These are phyloP conservation scores for Microdochium paspali DNA, from an alignment of 2,329 filamentous ascomycete genomes.

Conservation along the genomic window DNA sequence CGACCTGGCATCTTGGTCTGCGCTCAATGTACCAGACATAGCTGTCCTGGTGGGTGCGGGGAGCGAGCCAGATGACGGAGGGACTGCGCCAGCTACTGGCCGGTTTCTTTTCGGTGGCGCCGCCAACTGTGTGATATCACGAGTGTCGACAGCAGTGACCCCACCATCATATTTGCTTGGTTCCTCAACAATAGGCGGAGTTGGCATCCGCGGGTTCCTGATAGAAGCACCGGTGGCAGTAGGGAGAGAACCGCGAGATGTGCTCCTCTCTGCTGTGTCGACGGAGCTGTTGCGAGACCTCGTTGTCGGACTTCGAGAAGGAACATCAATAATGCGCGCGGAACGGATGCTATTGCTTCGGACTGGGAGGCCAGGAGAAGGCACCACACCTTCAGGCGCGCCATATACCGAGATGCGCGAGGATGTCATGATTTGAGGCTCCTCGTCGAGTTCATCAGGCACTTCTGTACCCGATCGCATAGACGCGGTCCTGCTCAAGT, in stretches of 20 bases:
- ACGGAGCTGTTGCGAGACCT: constrained; percentile 10
- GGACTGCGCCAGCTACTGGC: background rate
- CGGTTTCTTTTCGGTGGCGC: background rate
- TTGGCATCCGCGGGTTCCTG: background rate
- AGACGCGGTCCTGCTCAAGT: background rate
- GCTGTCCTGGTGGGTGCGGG: background rate
- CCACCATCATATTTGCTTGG: background rate
- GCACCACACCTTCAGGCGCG: constrained; percentile 13
- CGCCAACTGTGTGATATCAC: background rate
- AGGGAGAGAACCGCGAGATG: background rate
- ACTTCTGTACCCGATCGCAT: constrained; percentile 3
- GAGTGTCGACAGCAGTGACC: background rate
- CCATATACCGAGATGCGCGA: constrained; percentile 19
- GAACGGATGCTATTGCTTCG: constrained; percentile 17
- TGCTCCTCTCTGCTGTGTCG: constrained; percentile 7
- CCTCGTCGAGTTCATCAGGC: constrained; percentile 17
- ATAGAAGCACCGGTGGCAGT: background rate
- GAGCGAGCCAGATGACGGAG: background rate
- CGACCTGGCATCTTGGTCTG: constrained; percentile 12
- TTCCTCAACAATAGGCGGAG: background rate
- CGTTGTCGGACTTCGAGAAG: constrained; percentile 11
- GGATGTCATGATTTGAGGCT: constrained; percentile 22
- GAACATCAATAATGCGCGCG: constrained; percentile 19
- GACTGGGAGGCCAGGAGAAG: background rate
- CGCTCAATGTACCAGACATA: constrained; percentile 4